Base-by-base conservation (phyloP, 257 asterid species). In the Rhazya stricta region DNA sequence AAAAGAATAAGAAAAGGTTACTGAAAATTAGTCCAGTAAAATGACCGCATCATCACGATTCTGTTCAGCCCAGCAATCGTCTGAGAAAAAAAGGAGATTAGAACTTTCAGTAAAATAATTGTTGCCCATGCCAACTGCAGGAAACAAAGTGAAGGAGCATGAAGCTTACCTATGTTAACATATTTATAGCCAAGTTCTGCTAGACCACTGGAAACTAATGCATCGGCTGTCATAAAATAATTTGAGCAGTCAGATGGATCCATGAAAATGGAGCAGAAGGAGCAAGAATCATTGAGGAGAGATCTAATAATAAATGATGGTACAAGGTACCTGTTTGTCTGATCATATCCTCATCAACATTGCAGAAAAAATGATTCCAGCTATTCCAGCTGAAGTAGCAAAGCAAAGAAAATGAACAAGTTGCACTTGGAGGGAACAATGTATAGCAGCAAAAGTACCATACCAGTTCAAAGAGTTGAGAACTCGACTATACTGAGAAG, bases 51-150 rank as follows among this genome's bases (percentile, higher is more conserved):
- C 86, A 46, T 90, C 90, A 1, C 98, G 90, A 57, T 75, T 37
- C 53, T 73, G 32, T 79, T 94, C 96, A 53, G 92, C 96, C 97
- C 96, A 94, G 84, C 98, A 91, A 79, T 91, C 98, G 85, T 94
- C 97, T 94, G 81, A 42, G 58, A 45, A 71, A 67, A 72, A 42
- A 79, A 67, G 58, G 7, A 63, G 29, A 58, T 57, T 13, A 32
- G 19, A 72, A 75, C 74, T 71, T 51, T 72, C 6, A 51, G 36
- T 19, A 29, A 81, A 77, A 67, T 68, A 63, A 82, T 56, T 73
- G 19, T 51, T 27, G 10, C 67, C 50, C 62, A 41, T 21, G 68
- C 19, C 42, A 34, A 73, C 19, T 41, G 18, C 15, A 37, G 18
- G 5, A 32, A 25, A 70, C 51, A 27, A 7, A 9, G 43, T 43